Percentiles rank a stretch among this genome's conserved stretches.
Conservation (phyloP, 2,329 filamentous ascomycete genomes). For the Exophiala sp. region DNA sequence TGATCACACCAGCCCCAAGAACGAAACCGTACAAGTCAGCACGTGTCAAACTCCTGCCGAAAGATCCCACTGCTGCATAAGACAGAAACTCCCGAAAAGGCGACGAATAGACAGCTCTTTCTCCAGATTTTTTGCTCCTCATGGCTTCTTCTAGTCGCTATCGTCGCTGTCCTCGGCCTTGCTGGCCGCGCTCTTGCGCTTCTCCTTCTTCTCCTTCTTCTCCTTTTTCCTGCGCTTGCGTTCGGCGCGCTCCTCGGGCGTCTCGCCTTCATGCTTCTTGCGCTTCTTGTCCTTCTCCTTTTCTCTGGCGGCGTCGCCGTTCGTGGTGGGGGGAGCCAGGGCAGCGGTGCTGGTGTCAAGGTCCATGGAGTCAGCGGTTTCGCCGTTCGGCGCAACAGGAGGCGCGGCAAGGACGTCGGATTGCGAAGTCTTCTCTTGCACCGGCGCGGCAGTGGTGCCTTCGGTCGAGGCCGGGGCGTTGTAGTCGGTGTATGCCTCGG, state of each 20-base stretch:
- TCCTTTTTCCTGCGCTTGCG: constrained; percentile 50
- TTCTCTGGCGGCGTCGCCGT: constrained; percentile 36
- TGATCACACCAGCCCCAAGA: neutral
- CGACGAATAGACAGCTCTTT: no score
- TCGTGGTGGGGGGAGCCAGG: constrained; percentile 30
- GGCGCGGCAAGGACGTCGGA: constrained; percentile 34
- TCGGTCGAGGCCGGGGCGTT: constrained; percentile 50
- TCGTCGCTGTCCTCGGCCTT: constrained; percentile 26
- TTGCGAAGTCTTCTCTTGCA: constrained; percentile 35
- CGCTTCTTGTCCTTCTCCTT: constrained; percentile 46
- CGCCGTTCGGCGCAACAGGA: constrained; percentile 30
- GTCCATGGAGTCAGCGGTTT: constrained; percentile 39
- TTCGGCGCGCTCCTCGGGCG: constrained; percentile 43
- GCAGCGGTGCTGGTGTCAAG: constrained; percentile 40
- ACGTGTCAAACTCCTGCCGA: neutral
- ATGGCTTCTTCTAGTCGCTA: constrained; percentile 19
- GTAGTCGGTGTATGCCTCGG: constrained; percentile 86
- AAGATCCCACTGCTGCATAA: neutral
- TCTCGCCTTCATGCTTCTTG: constrained; percentile 55
- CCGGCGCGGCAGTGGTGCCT: constrained; percentile 43
- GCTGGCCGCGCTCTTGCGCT: constrained; percentile 21
- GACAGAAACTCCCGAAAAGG: neutral
- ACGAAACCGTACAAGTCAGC: neutral
- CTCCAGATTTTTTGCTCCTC: no score
- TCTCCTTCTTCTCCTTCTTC: constrained; percentile 49